Conservation (phyloP, 441 rosid species). For the Populus hybrid region DNA sequence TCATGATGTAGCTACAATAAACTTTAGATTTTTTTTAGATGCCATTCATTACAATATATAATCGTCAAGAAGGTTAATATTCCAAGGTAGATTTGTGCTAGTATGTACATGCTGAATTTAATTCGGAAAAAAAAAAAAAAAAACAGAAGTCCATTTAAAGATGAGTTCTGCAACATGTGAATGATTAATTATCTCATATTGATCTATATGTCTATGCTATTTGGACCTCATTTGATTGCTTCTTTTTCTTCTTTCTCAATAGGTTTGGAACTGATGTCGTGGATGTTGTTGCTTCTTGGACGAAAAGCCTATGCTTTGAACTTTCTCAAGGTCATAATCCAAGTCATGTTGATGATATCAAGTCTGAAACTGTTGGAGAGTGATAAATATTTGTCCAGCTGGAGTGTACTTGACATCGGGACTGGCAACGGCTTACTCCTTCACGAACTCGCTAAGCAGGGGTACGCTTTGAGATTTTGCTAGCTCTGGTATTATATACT, state of each 20-base stretch:
- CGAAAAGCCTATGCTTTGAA: slow-evolving; percentile 68
- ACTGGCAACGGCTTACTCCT: slow-evolving; percentile 94
- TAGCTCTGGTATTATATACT: slow-evolving; percentile 28
- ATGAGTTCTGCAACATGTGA: too few species aligned
- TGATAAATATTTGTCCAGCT: slow-evolving; percentile 57
- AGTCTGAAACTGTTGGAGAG: slow-evolving; percentile 46
- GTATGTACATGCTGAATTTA: too few species aligned
- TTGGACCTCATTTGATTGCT: slow-evolving; percentile 1
- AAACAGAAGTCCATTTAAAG: too few species aligned
- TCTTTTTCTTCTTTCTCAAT: slow-evolving; percentile 11
- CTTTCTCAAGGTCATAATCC: slow-evolving; percentile 52
- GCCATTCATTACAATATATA: too few species aligned
- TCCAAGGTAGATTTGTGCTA: too few species aligned
- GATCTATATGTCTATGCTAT: background rate
- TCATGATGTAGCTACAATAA: too few species aligned
- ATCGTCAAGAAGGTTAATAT: too few species aligned
- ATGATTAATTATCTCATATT: background rate
- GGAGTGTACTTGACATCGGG: slow-evolving; percentile 95
- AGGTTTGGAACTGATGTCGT: slow-evolving; percentile 94
- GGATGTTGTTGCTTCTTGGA: slow-evolving; percentile 86
- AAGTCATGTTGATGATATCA: slow-evolving; percentile 40
- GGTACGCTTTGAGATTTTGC: slow-evolving; percentile 53
- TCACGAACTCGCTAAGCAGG: slow-evolving; percentile 91
- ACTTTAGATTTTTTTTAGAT: too few species aligned
- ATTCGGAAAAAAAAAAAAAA: too few species aligned